A percentile compares a stretch with the other conserved stretches of the same genome.
Evolutionary conservation across 176 grass and related monocot species (phyloP).

Genomic region (Eremochloa ophiuroides): DNA sequence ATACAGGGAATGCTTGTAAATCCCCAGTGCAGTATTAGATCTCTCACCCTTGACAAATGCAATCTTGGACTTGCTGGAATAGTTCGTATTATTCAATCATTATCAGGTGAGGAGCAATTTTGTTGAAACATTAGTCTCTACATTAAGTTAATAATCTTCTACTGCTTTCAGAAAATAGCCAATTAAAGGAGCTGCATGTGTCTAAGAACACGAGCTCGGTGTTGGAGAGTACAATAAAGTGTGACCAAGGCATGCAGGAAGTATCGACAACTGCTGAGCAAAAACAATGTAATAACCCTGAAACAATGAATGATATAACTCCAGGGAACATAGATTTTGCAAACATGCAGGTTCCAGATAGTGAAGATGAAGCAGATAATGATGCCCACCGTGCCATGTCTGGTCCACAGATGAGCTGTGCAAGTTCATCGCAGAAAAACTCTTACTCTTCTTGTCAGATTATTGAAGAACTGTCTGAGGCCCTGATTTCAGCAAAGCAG

Average conservation of each 20-base stretch:
- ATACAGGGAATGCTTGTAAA: constrained; percentile 47
- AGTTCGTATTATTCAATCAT: constrained; percentile 43
- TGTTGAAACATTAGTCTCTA: neutral
- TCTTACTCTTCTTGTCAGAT: constrained; percentile 17
- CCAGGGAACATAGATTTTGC: constrained; percentile 14
- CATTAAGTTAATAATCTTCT: neutral
- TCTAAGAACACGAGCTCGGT: constrained; percentile 51
- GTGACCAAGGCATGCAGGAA: constrained; percentile 23
- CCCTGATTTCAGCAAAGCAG: constrained; percentile 43
- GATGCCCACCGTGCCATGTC: constrained; percentile 21
- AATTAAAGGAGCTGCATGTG: constrained; percentile 66
- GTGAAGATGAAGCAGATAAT: constrained; percentile 67
- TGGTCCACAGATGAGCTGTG: constrained; percentile 47
- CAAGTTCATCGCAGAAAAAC: constrained; percentile 50
- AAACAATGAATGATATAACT: constrained; percentile 3
- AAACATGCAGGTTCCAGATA: constrained; percentile 75
- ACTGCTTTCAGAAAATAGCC: constrained; percentile 56
- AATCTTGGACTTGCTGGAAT: constrained; percentile 63
- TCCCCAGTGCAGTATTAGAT: constrained; percentile 61
- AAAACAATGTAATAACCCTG: neutral
- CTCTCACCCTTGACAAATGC: constrained; percentile 61
- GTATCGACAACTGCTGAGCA: constrained; percentile 11
- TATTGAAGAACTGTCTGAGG: constrained; percentile 54
- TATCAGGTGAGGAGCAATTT: constrained; percentile 57
- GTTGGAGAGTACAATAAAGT: constrained; percentile 30